Conservation (phyloP, 2,329 filamentous ascomycete genomes). For the Diaporthe vaccinii region DNA sequence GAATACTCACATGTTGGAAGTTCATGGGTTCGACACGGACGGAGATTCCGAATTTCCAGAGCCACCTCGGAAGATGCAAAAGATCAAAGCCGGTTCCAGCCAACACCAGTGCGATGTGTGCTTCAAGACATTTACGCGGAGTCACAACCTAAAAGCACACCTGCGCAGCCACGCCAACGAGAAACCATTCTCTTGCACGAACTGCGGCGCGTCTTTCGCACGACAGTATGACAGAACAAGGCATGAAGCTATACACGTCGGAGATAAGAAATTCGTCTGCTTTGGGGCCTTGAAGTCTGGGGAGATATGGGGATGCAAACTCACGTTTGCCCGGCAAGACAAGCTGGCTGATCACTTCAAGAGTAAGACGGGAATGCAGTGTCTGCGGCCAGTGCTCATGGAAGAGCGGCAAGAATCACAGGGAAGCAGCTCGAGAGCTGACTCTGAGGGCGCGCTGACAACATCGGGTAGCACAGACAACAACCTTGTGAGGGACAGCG, state of each 20-base stretch:
- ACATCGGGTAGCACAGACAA: background rate
- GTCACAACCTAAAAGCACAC: constrained; percentile 44
- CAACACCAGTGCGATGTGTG: constrained; percentile 42
- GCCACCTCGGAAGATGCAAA: constrained; percentile 35
- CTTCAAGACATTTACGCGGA: constrained; percentile 44
- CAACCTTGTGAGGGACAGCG: background rate
- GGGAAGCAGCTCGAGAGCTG: background rate
- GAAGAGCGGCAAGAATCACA: background rate
- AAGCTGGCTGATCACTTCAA: constrained; percentile 43
- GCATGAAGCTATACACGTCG: constrained; percentile 43
- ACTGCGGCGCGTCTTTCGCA: constrained; percentile 42
- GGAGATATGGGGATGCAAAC: constrained; percentile 44
- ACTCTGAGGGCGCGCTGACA: background rate
- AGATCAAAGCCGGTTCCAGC: constrained; percentile 28
- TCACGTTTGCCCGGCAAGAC: constrained; percentile 43
- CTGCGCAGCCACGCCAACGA: constrained; percentile 42
- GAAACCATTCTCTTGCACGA: constrained; percentile 43
- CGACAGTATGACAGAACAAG: constrained; percentile 42
- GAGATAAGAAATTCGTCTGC: constrained; percentile 44
- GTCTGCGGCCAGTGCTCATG: constrained; percentile 36
- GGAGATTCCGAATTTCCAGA: constrained; percentile 42
- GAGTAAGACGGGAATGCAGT: constrained; percentile 43
- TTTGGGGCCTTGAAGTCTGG: constrained; percentile 44
- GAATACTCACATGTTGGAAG: constrained; percentile 48
- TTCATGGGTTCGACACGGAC: constrained; percentile 42